Evolutionary conservation across 768 basidiomycete genomes (phyloP).

Genomic region (Trametes cingulata): DNA sequence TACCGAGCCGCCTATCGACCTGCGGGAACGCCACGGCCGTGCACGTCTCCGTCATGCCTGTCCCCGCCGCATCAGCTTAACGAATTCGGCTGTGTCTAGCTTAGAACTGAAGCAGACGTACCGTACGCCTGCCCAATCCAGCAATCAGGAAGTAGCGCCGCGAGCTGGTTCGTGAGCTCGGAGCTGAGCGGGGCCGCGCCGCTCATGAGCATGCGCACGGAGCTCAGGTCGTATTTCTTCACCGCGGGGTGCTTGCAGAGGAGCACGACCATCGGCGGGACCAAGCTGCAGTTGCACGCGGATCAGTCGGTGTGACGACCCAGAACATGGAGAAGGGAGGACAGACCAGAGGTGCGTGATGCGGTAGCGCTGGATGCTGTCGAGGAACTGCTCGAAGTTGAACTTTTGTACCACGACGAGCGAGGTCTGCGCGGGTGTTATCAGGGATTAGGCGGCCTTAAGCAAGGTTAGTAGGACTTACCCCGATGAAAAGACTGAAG

Average conservation of each 20-base stretch:
- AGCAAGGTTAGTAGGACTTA: constrained; percentile 12
- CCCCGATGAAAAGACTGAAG: constrained; percentile 31
- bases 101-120: constrained; percentile 28
- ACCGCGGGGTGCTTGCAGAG: constrained; percentile 44
- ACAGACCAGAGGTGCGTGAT: constrained; percentile 36
- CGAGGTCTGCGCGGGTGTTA: constrained; percentile 22
- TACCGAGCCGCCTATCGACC: constrained; percentile 24
- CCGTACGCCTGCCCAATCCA: constrained; percentile 66
- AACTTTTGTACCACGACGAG: constrained; percentile 38
- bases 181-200: constrained; percentile 62
- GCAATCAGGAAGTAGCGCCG: constrained; percentile 47
- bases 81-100: too few species aligned
- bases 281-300: constrained; percentile 24
- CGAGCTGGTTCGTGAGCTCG: constrained; percentile 49
- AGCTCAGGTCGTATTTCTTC: constrained; percentile 41
- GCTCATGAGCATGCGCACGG: constrained; percentile 38
- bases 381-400: constrained; percentile 33
- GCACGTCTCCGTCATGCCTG: constrained; percentile 41
- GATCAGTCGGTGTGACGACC: background rate
- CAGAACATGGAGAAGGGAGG: too few species aligned
- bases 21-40: constrained; percentile 39
- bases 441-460: background rate
- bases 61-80: too few species aligned
- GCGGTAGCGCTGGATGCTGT: constrained; percentile 37
- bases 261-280: constrained; percentile 39